phyloP scores from a whole-genome alignment of 2,329 filamentous ascomycete genomes.

The Phyllosticta ampelicida region DNA sequence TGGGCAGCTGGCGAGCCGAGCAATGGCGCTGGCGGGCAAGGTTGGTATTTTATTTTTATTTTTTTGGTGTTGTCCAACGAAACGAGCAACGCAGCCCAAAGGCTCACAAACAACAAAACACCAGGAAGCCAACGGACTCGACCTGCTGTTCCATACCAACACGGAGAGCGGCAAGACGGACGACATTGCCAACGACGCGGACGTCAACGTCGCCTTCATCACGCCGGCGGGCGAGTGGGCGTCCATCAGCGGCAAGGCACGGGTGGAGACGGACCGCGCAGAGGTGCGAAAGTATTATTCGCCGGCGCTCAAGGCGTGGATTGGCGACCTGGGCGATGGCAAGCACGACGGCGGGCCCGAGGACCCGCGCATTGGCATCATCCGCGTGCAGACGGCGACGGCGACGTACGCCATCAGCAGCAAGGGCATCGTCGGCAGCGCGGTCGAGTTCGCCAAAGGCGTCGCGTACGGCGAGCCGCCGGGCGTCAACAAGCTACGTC shows the following conservation, averaged over 20 bases:
- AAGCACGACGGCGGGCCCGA: conserved; percentile 71
- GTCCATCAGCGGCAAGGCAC: conserved; percentile 64
- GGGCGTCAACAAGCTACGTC: conserved; percentile 62
- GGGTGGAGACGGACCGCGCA: conserved; percentile 57
- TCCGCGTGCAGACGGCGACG: conserved; percentile 61
- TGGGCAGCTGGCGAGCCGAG: conserved; percentile 63
- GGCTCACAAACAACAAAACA: conserved; percentile 10
- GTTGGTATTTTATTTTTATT: too few species aligned
- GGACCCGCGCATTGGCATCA: conserved; percentile 73
- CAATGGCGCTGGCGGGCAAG: conserved; percentile 74
- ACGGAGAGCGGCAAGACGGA: conserved; percentile 81
- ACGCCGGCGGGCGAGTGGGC: conserved; percentile 73
- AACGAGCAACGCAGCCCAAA: neutral
- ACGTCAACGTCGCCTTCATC: conserved; percentile 75
- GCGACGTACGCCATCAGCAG: conserved; percentile 58
- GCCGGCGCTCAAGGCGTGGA: conserved; percentile 65
- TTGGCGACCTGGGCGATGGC: conserved; percentile 71
- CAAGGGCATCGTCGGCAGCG: conserved; percentile 52
- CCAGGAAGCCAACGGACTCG: conserved; percentile 66
- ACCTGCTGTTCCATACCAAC: conserved; percentile 86
- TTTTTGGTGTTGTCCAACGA: too few species aligned
- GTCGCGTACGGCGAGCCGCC: conserved; percentile 61
- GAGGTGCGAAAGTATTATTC: conserved; percentile 61
- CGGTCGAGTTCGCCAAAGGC: conserved; percentile 65
- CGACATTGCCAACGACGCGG: conserved; percentile 60